Evolutionary conservation across 2,329 filamentous ascomycete genomes (phyloP).

Genomic region (Sphaerulina populicola): DNA sequence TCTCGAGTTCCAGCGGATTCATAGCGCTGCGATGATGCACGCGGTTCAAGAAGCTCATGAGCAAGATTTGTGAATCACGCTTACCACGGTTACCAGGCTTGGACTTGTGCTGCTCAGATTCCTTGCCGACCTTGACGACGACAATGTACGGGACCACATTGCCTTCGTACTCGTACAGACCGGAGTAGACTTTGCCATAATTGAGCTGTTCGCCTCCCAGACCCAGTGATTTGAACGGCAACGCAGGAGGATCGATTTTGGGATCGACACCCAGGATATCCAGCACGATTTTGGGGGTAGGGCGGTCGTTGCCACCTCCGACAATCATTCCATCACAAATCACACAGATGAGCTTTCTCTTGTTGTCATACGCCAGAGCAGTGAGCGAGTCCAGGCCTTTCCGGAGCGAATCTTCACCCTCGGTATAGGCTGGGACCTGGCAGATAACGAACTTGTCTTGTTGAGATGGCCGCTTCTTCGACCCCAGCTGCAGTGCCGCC

Average conservation of each 20-base stretch:
- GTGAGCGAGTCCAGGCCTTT: conserved; percentile 92
- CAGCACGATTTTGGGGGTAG: conserved; percentile 93
- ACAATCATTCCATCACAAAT: conserved; percentile 97
- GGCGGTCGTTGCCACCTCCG: conserved; percentile 88
- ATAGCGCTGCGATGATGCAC: conserved; percentile 91
- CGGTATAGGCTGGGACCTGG: conserved; percentile 94
- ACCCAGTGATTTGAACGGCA: conserved; percentile 91
- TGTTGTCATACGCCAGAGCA: conserved; percentile 93
- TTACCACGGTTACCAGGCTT: conserved; percentile 98
- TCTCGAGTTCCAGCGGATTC: conserved; percentile 92
- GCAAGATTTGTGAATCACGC: conserved; percentile 89
- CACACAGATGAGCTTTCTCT: conserved; percentile 90
- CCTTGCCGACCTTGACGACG: conserved; percentile 93
- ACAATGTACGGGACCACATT: conserved; percentile 96
- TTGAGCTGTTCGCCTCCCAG: conserved; percentile 86
- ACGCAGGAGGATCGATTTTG: conserved; percentile 86
- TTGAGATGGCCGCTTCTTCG: conserved; percentile 76
- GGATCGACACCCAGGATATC: conserved; percentile 96
- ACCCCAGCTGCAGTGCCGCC: conserved; percentile 84
- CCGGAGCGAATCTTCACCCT: conserved; percentile 88
- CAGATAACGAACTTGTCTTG: conserved; percentile 99
- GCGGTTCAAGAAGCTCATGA: conserved; percentile 96
- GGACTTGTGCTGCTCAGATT: conserved; percentile 80
- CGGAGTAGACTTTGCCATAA: conserved; percentile 97
- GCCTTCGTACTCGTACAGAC: conserved; percentile 93